A percentile compares a stretch with the other conserved stretches of the same genome.
Evolutionary conservation across 768 basidiomycete species (phyloP).

Genomic region (Tylopilus felleus): DNA sequence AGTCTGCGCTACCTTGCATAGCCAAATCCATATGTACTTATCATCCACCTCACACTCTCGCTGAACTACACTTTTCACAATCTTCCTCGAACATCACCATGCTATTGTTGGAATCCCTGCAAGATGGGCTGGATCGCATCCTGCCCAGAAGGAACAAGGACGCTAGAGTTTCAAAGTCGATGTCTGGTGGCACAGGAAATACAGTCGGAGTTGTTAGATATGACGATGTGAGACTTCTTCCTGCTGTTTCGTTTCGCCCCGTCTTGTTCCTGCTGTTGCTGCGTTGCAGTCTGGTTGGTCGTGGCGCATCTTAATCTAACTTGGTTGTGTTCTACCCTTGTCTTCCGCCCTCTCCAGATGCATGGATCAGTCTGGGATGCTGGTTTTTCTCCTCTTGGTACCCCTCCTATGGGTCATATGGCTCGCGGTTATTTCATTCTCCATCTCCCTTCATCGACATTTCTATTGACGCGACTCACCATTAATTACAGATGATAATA

Average conservation of each 20-base stretch:
- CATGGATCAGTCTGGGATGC: conserved; percentile 42
- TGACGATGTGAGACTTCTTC: conserved; percentile 61
- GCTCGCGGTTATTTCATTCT: conserved; percentile 57
- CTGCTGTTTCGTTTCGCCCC: too few relatives aligned
- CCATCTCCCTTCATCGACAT: conserved; percentile 3
- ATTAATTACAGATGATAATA: conserved; percentile 68
- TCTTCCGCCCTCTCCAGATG: conserved; percentile 33
- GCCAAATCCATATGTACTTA: conserved; percentile 9
- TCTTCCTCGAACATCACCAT: conserved; percentile 7
- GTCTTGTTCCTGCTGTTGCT: conserved; percentile 2
- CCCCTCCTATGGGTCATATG: conserved; percentile 63
- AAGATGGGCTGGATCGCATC: conserved; percentile 31
- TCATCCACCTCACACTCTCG: background rate
- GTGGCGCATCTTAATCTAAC: conserved; percentile 16
- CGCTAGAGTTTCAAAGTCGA: conserved; percentile 28
- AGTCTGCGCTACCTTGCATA: conserved; percentile 9
- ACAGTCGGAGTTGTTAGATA: conserved; percentile 59
- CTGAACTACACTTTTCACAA: background rate
- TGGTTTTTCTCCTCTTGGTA: conserved; percentile 62
- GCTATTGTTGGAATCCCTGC: conserved; percentile 28
- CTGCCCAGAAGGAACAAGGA: conserved; percentile 20
- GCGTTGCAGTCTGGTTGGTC: conserved; percentile 16
- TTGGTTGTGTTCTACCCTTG: conserved; percentile 26
- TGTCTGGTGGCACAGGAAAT: conserved; percentile 55
- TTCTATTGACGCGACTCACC: conserved; percentile 16